Evolutionary conservation across 1,284 basidiomycete species (phyloP).

Genomic region (Hymenochaete sp.): DNA sequence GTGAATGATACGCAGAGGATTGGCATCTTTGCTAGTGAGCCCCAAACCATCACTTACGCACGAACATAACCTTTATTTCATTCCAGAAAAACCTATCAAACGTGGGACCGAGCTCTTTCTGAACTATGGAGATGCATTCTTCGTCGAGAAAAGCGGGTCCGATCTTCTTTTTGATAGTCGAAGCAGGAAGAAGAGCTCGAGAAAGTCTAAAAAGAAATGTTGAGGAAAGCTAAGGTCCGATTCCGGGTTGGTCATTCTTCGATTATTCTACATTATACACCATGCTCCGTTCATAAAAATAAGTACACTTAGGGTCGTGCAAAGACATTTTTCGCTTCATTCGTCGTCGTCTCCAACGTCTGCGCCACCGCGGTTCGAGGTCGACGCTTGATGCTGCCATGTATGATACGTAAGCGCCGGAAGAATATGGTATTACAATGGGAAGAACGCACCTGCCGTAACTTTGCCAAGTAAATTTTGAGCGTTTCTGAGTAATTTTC

Average conservation of each 20-base stretch:
- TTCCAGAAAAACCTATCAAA: slow-evolving; percentile 29
- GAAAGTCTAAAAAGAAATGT: too few species aligned
- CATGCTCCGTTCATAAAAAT: neutral
- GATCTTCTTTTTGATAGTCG: too few species aligned
- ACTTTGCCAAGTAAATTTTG: slow-evolving; percentile 83
- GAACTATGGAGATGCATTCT: slow-evolving; percentile 43
- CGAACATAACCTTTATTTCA: neutral
- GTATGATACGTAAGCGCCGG: neutral
- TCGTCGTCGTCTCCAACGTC: slow-evolving; percentile 4
- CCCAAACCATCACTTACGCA: neutral
- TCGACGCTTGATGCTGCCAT: slow-evolving; percentile 12
- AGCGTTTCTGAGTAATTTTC: slow-evolving; percentile 90
- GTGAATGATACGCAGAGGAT: slow-evolving; percentile 56
- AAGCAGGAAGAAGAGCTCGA: too few species aligned
- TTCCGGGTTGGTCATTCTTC: neutral
- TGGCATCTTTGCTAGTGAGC: slow-evolving; percentile 45
- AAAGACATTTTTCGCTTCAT: neutral
- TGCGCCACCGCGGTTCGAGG: slow-evolving; percentile 8
- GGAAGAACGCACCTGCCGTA: slow-evolving; percentile 60
- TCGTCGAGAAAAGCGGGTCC: slow-evolving; percentile 20
- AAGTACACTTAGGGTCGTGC: neutral
- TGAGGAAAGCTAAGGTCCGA: neutral
- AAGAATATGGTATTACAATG: neutral
- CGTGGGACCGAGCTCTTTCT: slow-evolving; percentile 40
- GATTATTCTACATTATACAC: too few species aligned